These are phyloP conservation scores for Dactylonectria macrodidyma DNA, from an alignment of 2,329 filamentous ascomycete genomes.

Conservation along the genomic window DNA sequence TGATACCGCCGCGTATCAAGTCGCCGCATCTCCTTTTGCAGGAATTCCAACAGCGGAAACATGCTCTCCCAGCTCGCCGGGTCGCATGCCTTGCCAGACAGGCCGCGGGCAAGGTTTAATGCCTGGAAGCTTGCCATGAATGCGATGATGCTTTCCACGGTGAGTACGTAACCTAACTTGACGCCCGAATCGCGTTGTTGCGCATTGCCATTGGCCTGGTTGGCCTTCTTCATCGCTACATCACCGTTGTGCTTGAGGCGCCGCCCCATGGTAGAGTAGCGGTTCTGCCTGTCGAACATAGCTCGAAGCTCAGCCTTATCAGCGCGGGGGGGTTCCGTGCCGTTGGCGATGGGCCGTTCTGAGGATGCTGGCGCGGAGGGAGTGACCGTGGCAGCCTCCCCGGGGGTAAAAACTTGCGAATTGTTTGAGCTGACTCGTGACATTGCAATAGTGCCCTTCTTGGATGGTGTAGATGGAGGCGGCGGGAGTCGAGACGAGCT, in stretches of 20 bases:
- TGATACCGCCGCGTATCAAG: conserved; percentile 52
- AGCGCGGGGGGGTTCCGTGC: conserved; percentile 48
- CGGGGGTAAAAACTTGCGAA: conserved; percentile 67
- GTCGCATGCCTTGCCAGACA: conserved; percentile 62
- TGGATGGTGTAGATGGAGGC: conserved; percentile 68
- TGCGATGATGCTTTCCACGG: conserved; percentile 65
- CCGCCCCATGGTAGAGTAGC: conserved; percentile 60
- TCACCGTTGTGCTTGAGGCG: conserved; percentile 71
- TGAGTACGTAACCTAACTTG: conserved; percentile 60
- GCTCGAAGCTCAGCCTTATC: conserved; percentile 46
- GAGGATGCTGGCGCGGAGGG: conserved; percentile 46
- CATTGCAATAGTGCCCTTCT: conserved; percentile 65
- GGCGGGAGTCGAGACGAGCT: conserved; percentile 52
- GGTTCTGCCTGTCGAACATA: conserved; percentile 55
- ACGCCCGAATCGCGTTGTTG: conserved; percentile 52
- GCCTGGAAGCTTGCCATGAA: conserved; percentile 70
- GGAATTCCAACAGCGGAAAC: conserved; percentile 59
- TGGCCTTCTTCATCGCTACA: conserved; percentile 52
- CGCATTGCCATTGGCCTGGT: conserved; percentile 44
- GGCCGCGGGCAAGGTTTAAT: conserved; percentile 59
- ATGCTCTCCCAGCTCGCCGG: conserved; percentile 60
- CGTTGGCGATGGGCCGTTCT: conserved; percentile 50
- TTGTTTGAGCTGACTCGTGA: conserved; percentile 68
- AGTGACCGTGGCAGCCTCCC: conserved; percentile 57
- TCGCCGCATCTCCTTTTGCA: conserved; percentile 58